These are phyloP conservation scores for Geotrichum carabidarum DNA, from an alignment of 1,139 yeast species.

Conservation along the genomic window DNA sequence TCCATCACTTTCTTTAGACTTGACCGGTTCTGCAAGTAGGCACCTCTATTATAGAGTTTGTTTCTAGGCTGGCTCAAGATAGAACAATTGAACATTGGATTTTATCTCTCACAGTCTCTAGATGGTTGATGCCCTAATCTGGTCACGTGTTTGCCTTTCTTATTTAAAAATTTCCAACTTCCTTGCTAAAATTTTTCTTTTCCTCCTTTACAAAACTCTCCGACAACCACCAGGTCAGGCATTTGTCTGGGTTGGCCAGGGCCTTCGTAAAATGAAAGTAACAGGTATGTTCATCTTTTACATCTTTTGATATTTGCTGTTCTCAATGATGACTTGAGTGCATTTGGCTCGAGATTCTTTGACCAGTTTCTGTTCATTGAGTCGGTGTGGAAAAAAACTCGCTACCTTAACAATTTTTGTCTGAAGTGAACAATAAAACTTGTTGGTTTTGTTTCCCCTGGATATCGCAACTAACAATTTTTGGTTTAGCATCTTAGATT, in stretches of 20 bases:
- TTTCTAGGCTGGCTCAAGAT: too few species aligned
- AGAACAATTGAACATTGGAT: too few species aligned
- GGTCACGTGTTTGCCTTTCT: too few species aligned
- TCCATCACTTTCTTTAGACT: too few species aligned
- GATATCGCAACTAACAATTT: neutral
- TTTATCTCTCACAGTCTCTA: neutral
- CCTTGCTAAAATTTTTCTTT: neutral
- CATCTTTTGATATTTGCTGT: neutral
- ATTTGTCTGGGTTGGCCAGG: neutral
- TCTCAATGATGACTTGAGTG: constrained; percentile 21
- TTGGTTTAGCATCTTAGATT: neutral
- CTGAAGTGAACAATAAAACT: neutral
- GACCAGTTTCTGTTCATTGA: constrained; percentile 11
- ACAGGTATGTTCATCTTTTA: too few species aligned
- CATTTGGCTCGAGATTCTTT: constrained; percentile 20
- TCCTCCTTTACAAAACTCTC: neutral
- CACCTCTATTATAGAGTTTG: too few species aligned
- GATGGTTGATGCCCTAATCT: neutral
- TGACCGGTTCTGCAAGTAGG: too few species aligned
- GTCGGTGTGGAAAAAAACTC: constrained; percentile 21
- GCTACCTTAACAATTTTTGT: constrained; percentile 19
- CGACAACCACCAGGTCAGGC: neutral
- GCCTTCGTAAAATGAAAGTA: too few species aligned
- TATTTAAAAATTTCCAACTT: neutral
- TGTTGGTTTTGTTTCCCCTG: neutral